These are phyloP conservation scores for Knoxdaviesia capensis DNA, from an alignment of 2,329 filamentous ascomycete species.

Conservation along the genomic window DNA sequence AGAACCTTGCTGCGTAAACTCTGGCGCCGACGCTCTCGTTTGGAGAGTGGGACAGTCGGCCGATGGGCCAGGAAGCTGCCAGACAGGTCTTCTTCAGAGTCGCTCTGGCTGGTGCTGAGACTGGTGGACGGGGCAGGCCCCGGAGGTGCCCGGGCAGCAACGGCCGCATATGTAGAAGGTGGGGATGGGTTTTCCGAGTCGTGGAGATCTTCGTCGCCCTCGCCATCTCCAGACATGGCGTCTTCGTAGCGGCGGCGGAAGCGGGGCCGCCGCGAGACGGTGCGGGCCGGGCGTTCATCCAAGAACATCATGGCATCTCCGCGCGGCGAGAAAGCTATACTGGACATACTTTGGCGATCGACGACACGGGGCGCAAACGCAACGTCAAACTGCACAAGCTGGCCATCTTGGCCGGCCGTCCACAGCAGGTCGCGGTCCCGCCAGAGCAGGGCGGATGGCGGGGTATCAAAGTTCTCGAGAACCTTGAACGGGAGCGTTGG, in stretches of 20 bases:
- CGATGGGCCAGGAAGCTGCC: conserved; percentile 35
- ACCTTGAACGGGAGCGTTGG: conserved; percentile 48
- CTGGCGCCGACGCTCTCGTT: too few species aligned
- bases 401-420: conserved; percentile 41
- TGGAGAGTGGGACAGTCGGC: conserved; percentile 8
- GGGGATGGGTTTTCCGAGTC: too few species aligned
- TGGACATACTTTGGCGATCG: conserved; percentile 40
- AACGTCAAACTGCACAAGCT: conserved; percentile 45
- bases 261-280: conserved; percentile 8
- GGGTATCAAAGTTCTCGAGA: conserved; percentile 36
- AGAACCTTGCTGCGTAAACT: too few species aligned
- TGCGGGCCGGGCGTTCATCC: conserved; percentile 28
- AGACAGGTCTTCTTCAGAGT: conserved; percentile 44
- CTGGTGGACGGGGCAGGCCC: conserved; percentile 10
- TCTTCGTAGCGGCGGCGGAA: conserved; percentile 16
- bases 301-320: conserved; percentile 42
- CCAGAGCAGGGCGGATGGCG: conserved; percentile 40
- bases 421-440: conserved; percentile 44
- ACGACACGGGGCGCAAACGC: conserved; percentile 42
- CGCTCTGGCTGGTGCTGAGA: conserved; percentile 37
- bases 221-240: too few species aligned
- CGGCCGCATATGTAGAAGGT: too few species aligned
- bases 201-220: too few species aligned
- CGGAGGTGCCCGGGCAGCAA: too few species aligned
- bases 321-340: conserved; percentile 35